phyloP scores from a whole-genome alignment of 306 rosid species.

The Alnus glutinosa region DNA sequence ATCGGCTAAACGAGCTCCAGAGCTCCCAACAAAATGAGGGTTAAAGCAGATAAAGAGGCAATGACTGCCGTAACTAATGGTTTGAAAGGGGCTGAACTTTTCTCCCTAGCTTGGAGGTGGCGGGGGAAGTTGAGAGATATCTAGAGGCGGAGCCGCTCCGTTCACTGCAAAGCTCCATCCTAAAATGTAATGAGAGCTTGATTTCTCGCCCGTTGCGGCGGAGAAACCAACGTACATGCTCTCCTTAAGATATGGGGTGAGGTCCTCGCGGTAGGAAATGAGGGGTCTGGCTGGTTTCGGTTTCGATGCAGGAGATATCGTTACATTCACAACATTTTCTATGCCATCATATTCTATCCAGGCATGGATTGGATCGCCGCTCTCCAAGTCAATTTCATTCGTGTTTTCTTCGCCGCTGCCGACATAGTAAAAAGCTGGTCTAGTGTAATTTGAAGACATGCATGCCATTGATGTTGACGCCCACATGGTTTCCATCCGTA shows the following conservation, averaged over 20 bases:
- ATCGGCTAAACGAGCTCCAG: not conserved
- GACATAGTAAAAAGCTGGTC: conserved; percentile 39
- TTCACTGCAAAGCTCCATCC: conserved; percentile 69
- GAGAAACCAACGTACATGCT: conserved; percentile 66
- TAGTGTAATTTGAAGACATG: conserved; percentile 26
- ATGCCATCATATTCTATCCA: conserved; percentile 70
- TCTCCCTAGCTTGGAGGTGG: conserved; percentile 47
- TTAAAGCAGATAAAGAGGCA: conserved; percentile 34
- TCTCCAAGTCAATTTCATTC: conserved; percentile 39
- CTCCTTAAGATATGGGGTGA: conserved; percentile 16
- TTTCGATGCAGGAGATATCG: conserved; percentile 40
- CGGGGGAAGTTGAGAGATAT: conserved; percentile 39
- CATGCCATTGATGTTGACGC: conserved; percentile 49
- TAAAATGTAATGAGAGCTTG: conserved; percentile 66
- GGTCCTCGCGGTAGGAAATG: not conserved
- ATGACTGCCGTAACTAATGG: conserved; percentile 33
- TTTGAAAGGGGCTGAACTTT: conserved; percentile 23
- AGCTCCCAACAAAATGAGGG: conserved; percentile 29
- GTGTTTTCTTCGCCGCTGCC: not conserved
- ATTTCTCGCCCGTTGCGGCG: conserved; percentile 55
- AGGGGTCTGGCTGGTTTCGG: conserved; percentile 40
- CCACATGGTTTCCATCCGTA: conserved; percentile 56
- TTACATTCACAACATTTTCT: conserved; percentile 31
- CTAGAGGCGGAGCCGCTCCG: conserved; percentile 29
- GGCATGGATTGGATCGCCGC: conserved; percentile 42